A percentile compares a stretch with the other conserved stretches of the same genome.
These are phyloP conservation scores for Daldinia loculata DNA, from an alignment of 495 filamentous ascomycete species.

Conservation along the genomic window DNA sequence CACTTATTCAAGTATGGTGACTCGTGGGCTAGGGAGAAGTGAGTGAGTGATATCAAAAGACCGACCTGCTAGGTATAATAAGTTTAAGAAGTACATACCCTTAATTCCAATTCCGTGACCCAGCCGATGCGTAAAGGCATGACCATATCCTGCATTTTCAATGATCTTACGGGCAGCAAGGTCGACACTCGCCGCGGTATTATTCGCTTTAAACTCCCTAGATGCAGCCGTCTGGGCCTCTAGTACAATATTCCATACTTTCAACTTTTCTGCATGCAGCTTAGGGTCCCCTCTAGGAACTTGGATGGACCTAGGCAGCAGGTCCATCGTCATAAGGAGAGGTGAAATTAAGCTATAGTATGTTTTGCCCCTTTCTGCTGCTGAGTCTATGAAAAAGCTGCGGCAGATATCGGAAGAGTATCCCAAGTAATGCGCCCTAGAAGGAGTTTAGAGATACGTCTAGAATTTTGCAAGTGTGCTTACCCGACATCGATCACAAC, in stretches of 20 bases:
- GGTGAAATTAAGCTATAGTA: background rate
- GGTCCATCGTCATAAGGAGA: background rate
- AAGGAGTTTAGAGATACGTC: conserved; percentile 24
- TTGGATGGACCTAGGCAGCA: background rate
- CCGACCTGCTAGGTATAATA: background rate
- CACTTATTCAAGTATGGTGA: conserved; percentile 66
- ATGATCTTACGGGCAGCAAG: conserved; percentile 63
- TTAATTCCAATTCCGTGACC: conserved; percentile 68
- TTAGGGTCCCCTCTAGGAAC: conserved; percentile 4
- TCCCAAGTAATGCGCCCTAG: conserved; percentile 61
- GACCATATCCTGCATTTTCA: conserved; percentile 58
- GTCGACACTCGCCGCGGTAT: conserved; percentile 60
- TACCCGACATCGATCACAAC: conserved; percentile 66
- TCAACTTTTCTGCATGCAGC: conserved; percentile 55
- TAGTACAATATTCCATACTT: conserved; percentile 61
- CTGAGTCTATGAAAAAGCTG: conserved; percentile 58
- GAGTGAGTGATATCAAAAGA: conserved; percentile 10
- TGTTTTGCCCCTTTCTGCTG: background rate
- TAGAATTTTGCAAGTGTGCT: conserved; percentile 4
- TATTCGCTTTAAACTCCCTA: conserved; percentile 51
- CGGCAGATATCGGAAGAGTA: conserved; percentile 67
- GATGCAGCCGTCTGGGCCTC: conserved; percentile 60
- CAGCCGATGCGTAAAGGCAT: conserved; percentile 63
- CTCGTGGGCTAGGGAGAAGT: conserved; percentile 55
- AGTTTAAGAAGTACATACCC: conserved; percentile 37